phyloP scores from a whole-genome alignment of 208 protist genomes.

The Leishmania arabica region DNA sequence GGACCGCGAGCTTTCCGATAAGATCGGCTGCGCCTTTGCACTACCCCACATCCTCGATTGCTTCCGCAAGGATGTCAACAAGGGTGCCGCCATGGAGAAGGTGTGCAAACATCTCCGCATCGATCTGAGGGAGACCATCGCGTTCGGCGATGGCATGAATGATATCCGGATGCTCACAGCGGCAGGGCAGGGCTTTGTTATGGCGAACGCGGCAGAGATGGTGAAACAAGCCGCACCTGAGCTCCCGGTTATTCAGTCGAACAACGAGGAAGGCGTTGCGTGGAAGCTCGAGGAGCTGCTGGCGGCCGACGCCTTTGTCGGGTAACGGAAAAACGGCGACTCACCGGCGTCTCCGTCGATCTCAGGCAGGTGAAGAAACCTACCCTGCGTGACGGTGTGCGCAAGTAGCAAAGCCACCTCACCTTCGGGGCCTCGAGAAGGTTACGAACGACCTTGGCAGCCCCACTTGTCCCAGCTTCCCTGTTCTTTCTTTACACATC shows the following conservation, averaged over 20 bases:
- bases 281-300: conserved; percentile 59
- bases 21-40: conserved; percentile 37
- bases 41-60: conserved; percentile 49
- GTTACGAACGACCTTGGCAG: background rate
- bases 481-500: background rate
- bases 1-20: conserved; percentile 22
- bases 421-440: background rate
- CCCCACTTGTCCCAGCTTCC: background rate
- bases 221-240: conserved; percentile 42
- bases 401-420: background rate
- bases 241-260: conserved; percentile 50
- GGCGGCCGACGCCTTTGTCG: conserved; percentile 3
- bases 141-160: conserved; percentile 83
- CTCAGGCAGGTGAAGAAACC: background rate
- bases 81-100: conserved; percentile 48
- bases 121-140: conserved; percentile 29
- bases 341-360: too few species aligned
- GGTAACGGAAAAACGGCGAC: background rate
- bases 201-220: conserved; percentile 51
- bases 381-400: background rate
- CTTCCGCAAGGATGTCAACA: conserved; percentile 38
- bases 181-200: conserved; percentile 57
- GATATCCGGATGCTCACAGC: conserved; percentile 54
- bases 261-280: conserved; percentile 64
- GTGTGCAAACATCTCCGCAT: conserved; percentile 48